Evolutionary conservation across 2,329 filamentous ascomycete genomes (phyloP), one percentile per base, ranked within the genome.

Genomic region (Colletotrichum limetticola): DNA sequence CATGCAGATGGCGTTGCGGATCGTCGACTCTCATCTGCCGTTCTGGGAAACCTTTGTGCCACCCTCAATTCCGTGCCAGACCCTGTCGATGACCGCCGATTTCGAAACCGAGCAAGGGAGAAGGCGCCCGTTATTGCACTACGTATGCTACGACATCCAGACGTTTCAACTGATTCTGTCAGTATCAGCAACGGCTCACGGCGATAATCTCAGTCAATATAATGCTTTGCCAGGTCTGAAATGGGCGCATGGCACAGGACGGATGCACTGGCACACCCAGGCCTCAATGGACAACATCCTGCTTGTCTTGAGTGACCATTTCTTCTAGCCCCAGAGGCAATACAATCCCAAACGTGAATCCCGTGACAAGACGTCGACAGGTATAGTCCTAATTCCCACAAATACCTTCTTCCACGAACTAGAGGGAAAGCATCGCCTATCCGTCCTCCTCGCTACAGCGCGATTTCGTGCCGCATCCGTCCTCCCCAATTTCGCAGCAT

Each of bases 291-390:
- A 61, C 67, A 58, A 56, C 24, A 57, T 70, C 56, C 52, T 65
- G 3, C 35, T 70, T 30, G 14, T 42, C 37, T 73, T 49, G 42
- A 49, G 32, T 71, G 60, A 66, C 66, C 61, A 19, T 57, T 52
- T 61, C 63, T 46, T 71, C 66, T 73, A 71, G 67, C 71, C 67
- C 28, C 35, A 65, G 49, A 61, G 61, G 61, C 60, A 66, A 70
- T 16, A 42, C 56, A 53, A 71, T 61, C 56, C 66, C 67, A 57
- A 65, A 57, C 60, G 46, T 66, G 61, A 67, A 67, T 66, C 66
- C 66, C 42, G 35, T 56, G 46, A 68, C 56, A 69, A 66, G 26
- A 65, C 68, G 60, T 66, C 56, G 56, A 60, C 66, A 70, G 66
- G 71, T 61, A 65, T 66, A 66, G 65, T 62, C 56, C 67, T 49